phyloP scores from a whole-genome alignment of 495 filamentous ascomycete species.

The Xylaria intraflava region DNA sequence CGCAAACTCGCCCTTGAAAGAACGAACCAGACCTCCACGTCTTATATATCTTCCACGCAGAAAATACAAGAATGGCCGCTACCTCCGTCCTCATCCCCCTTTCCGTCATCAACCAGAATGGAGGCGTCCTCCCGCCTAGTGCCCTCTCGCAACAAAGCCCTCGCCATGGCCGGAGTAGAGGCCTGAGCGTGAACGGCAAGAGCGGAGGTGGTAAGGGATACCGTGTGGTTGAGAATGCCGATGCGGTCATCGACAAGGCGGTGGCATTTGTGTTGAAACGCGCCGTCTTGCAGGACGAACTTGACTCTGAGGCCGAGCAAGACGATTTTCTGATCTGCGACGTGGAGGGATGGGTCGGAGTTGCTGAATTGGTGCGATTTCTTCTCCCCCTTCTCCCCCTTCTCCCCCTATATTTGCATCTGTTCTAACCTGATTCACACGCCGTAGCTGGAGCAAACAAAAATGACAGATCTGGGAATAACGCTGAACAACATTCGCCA shows the following conservation, averaged over 20 bases:
- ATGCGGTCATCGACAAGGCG: constrained; percentile 35
- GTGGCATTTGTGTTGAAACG: constrained; percentile 39
- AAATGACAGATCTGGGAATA: constrained; percentile 26
- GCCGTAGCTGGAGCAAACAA: constrained; percentile 30
- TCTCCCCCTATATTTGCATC: neutral
- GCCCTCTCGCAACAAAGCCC: constrained; percentile 34
- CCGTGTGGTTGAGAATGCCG: constrained; percentile 37
- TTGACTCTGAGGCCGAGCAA: constrained; percentile 29
- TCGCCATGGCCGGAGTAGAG: constrained; percentile 39
- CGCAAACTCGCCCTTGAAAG: neutral
- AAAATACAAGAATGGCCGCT: constrained; percentile 25
- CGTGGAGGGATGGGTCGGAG: constrained; percentile 36
- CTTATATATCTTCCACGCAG: neutral
- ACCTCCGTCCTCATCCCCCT: constrained; percentile 28
- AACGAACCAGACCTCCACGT: neutral
- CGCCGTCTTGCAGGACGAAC: constrained; percentile 28
- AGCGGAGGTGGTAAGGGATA: constrained; percentile 33
- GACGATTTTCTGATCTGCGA: constrained; percentile 34
- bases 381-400: too few relatives aligned
- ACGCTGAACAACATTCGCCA: constrained; percentile 33
- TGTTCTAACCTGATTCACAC: too few relatives aligned
- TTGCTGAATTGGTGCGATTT: constrained; percentile 36
- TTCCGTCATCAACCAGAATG: constrained; percentile 28
- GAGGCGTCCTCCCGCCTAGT: constrained; percentile 38
- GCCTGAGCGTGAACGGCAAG: constrained; percentile 34